Evolutionary conservation across 345 rosid species (phyloP).

Genomic region (Dipteronia dyeriana): DNA sequence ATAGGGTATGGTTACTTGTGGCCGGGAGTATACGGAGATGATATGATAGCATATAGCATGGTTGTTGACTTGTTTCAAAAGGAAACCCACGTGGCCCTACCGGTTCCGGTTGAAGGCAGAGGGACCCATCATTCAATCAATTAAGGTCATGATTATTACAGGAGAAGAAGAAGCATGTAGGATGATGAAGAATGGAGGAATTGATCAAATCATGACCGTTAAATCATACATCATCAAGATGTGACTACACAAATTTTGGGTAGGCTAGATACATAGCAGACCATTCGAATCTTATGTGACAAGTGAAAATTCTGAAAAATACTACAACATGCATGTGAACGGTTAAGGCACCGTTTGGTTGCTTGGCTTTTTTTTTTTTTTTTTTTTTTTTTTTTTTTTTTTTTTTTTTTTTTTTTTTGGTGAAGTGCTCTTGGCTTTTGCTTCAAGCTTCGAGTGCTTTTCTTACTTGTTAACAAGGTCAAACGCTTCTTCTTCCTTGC

Average conservation of each 20-base stretch:
- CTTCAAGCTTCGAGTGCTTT: neutral
- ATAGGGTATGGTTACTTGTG: too few species aligned
- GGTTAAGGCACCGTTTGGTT: slow-evolving; percentile 14
- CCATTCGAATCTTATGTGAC: slow-evolving; percentile 14
- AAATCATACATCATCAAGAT: slow-evolving; percentile 9
- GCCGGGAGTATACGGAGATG: too few species aligned
- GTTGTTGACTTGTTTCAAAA: slow-evolving; percentile 23
- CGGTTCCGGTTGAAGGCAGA: neutral
- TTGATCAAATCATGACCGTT: slow-evolving; percentile 25
- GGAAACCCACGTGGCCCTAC: slow-evolving; percentile 20
- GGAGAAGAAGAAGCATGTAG: too few species aligned
- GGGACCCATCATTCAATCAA: slow-evolving; percentile 22
- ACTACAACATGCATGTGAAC: slow-evolving; percentile 8
- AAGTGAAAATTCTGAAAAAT: neutral
- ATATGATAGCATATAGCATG: slow-evolving; percentile 5
- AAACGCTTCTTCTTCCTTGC: neutral
- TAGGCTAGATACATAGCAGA: neutral
- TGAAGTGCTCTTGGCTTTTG: slow-evolving; percentile 4
- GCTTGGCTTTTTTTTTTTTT: neutral
- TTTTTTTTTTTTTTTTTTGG: neutral
- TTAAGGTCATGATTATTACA: slow-evolving; percentile 15
- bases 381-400: too few species aligned
- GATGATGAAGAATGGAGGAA: neutral
- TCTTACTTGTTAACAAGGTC: neutral
- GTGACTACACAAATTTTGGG: slow-evolving; percentile 3